A percentile compares a stretch with the other conserved stretches of the same genome.
Evolutionary conservation across 495 filamentous ascomycete genomes (phyloP).

Genomic region (Lichina pygmaea): DNA sequence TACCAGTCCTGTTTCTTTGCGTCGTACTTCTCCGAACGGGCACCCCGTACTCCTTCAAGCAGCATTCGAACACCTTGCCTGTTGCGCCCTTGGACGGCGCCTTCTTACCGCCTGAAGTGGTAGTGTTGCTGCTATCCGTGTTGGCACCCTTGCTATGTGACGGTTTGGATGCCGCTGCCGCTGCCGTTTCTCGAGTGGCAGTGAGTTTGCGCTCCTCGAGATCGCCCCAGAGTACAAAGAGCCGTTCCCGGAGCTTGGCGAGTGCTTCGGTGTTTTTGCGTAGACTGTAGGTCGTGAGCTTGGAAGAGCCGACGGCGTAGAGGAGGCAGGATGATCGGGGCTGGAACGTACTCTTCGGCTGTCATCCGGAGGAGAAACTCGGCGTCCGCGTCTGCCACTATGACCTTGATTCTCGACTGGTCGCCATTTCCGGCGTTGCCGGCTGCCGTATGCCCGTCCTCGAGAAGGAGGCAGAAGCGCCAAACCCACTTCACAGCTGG

Average conservation of each 20-base stretch:
- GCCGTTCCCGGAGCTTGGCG: constrained; percentile 30
- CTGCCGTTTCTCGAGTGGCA: neutral
- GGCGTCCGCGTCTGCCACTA: constrained; percentile 36
- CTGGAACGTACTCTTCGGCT: constrained; percentile 33
- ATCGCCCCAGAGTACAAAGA: constrained; percentile 69
- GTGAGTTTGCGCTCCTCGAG: constrained; percentile 37
- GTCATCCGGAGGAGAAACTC: constrained; percentile 37
- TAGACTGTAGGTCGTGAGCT: constrained; percentile 18
- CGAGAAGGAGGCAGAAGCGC: constrained; percentile 49
- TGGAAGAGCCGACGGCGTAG: too few relatives aligned
- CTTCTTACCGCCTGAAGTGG: neutral
- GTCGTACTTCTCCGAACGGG: constrained; percentile 9
- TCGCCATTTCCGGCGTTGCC: neutral
- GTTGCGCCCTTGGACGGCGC: constrained; percentile 4
- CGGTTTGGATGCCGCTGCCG: neutral
- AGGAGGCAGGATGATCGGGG: neutral
- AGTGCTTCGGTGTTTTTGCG: constrained; percentile 20
- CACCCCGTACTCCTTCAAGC: constrained; percentile 33
- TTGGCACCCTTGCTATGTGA: neutral
- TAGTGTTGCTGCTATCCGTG: neutral
- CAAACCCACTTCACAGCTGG: constrained; percentile 34
- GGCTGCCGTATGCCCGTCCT: constrained; percentile 19
- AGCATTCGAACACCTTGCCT: constrained; percentile 27
- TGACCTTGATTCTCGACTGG: constrained; percentile 25
- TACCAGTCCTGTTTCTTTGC: constrained; percentile 1